Evolutionary conservation across 169 alveolate genomes (phyloP).

Genomic region (Neospora caninum): DNA sequence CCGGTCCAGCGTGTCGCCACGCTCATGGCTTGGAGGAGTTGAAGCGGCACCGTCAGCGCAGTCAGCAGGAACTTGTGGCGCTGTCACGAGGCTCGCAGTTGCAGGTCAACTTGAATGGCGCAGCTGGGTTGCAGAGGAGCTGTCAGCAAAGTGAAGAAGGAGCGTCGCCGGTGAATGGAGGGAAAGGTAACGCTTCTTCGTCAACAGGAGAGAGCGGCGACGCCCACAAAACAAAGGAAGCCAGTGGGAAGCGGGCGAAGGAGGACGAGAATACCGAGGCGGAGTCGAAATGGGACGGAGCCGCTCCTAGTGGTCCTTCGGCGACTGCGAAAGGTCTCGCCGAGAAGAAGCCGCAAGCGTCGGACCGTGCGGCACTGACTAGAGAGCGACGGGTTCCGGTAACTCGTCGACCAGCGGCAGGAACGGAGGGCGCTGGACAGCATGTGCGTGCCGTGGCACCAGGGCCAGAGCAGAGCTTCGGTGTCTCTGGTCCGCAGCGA

Average conservation of each 20-base stretch:
- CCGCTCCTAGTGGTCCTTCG: neutral
- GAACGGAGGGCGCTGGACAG: neutral
- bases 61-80: slow-evolving; percentile 9
- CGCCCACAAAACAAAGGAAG: neutral
- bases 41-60: slow-evolving; percentile 24
- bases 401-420: neutral
- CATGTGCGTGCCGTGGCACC: neutral
- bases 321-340: neutral
- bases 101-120: neutral
- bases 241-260: no score
- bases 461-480: neutral
- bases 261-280: neutral
- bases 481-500: neutral
- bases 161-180: neutral
- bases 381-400: neutral
- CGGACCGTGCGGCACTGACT: neutral
- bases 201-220: neutral
- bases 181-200: neutral
- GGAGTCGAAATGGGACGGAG: neutral
- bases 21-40: slow-evolving; percentile 49
- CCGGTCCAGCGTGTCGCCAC: slow-evolving; percentile 49
- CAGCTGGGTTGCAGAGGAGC: neutral
- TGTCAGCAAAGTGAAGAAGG: neutral
- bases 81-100: neutral
- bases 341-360: neutral